Conservation (phyloP, 1,284 basidiomycete genomes). For the Jaminaea rosea region DNA sequence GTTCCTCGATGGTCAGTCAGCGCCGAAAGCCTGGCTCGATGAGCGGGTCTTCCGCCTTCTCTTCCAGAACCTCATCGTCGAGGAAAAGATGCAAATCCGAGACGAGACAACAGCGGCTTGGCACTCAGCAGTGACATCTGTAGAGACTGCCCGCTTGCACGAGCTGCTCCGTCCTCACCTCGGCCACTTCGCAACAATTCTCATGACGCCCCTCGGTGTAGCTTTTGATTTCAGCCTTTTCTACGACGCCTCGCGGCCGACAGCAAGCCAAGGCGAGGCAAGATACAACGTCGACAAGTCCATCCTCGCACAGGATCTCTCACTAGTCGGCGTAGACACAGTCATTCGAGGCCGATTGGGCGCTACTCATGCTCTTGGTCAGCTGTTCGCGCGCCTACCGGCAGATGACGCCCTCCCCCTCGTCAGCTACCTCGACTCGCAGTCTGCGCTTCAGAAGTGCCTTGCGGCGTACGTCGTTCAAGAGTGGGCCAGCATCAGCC, state of each 20-base stretch:
- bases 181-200: constrained; percentile 54
- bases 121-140: constrained; percentile 57
- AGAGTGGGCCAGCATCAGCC: constrained; percentile 66
- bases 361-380: constrained; percentile 69
- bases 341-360: constrained; percentile 75
- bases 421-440: constrained; percentile 68
- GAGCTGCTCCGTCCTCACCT: constrained; percentile 41
- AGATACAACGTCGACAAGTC: constrained; percentile 86
- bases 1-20: constrained; percentile 68
- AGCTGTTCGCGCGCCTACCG: constrained; percentile 60
- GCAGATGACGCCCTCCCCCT: constrained; percentile 52
- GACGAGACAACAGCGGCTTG: constrained; percentile 69
- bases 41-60: constrained; percentile 70
- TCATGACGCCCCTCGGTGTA: constrained; percentile 83
- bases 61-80: constrained; percentile 88
- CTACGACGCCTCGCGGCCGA: constrained; percentile 55
- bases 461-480: constrained; percentile 74
- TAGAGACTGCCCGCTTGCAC: neutral
- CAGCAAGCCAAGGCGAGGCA: neutral
- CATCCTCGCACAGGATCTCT: constrained; percentile 83
- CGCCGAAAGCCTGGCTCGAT: constrained; percentile 75
- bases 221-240: constrained; percentile 68
- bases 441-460: constrained; percentile 84
- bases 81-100: constrained; percentile 79
- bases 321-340: constrained; percentile 69